Evolutionary conservation across 352 stramenopile genomes (phyloP).

Genomic region (Globisporangium barbulae): DNA sequence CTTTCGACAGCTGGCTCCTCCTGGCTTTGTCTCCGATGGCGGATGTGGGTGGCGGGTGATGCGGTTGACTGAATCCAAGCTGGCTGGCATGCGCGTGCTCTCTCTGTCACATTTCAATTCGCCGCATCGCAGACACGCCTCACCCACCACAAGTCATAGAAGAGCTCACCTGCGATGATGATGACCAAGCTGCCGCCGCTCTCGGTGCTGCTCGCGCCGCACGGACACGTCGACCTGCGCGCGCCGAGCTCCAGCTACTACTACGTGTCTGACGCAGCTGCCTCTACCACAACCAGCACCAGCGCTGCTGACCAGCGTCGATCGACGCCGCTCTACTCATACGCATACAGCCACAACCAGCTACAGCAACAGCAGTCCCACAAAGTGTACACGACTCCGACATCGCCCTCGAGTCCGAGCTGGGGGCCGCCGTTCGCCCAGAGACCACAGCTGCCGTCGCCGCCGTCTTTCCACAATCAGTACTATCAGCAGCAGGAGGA

Average conservation of each 20-base stretch:
- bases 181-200: conserved; percentile 17
- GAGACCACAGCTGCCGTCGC: no score
- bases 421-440: not conserved
- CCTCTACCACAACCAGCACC: not conserved
- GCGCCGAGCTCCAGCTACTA: not conserved
- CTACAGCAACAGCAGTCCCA: not conserved
- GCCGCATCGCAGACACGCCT: not conserved
- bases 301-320: not conserved
- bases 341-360: conserved; percentile 1
- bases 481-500: not conserved
- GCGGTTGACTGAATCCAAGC: not conserved
- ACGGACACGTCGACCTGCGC: conserved; percentile 1
- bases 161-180: not conserved
- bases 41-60: not conserved
- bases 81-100: not conserved
- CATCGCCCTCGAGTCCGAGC: conserved; percentile 11
- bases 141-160: not conserved
- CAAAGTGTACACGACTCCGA: not conserved
- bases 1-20: not conserved
- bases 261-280: not conserved
- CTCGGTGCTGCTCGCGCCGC: conserved; percentile 16
- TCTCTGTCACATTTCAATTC: conserved; percentile 15
- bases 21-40: not conserved
- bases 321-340: not conserved
- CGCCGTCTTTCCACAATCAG: no score